Evolutionary conservation across 345 rosid genomes (phyloP), one percentile per base, ranked within the genome.

Genomic region (Citrus sp.): DNA sequence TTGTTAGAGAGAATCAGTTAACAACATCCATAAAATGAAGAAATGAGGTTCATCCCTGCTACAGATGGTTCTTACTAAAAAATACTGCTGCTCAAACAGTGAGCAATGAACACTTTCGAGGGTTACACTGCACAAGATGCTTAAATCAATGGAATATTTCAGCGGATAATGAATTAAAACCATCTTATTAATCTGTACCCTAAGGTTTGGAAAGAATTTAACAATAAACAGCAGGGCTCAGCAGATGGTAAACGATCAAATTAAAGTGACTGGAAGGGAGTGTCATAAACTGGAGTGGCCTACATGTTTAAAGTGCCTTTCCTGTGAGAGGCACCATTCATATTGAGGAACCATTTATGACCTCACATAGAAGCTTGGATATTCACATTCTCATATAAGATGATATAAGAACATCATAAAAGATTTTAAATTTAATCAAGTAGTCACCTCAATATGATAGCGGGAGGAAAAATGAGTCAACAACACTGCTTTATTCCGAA

Each of bases 401-500:
- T 46, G 4, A 46, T 46, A 32, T 37, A 58, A 72, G 9, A 21
- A 51, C 25, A 54, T 78, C 51, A 64, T 25, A 71, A 22, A 49
- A 30, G 9, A 56, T 35, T 64, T 4, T 21, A 58, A 7, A 42
- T 86, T 80, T 70, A 77, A 59, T 70, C 77, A 18, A 79, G 70
- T 3, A 22, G 42, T 86, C 70, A 95, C 98, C 99, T 95, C 99
- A 30, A 93, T 9, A 54, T 76, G 87, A 87, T 95, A 93, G 61
- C 98, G 98, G 40, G 97, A 87, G 51, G 98, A 95, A 86, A 95
- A 95, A 85, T 93, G 98, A 54, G 98, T 95, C 84, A 95, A 75
- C 55, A 95, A 51, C 27, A 92, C 86, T 22, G 96, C 82, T 84
- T 91, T 90, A 82, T 81, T 95, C 75, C 98, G 86, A 61, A 95